Conservation (phyloP, 352 stramenopile species). For the Globisporangium nunn region DNA sequence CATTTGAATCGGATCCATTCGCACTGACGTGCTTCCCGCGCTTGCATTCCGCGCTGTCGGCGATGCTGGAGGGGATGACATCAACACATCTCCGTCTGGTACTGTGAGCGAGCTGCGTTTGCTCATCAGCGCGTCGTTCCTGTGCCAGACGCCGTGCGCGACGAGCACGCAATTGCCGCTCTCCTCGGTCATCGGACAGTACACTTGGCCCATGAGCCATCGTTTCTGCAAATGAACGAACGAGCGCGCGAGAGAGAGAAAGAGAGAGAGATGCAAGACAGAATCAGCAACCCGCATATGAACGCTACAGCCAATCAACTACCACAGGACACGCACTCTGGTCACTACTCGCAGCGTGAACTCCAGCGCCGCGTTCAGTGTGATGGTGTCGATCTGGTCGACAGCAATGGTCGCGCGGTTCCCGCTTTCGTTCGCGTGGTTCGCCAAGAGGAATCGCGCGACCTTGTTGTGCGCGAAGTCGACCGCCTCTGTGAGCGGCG, state of each 20-base stretch:
- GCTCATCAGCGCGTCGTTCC: slow-evolving; percentile 23
- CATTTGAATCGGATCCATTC: slow-evolving; percentile 51
- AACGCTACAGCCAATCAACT: background rate
- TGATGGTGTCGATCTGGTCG: slow-evolving; percentile 54
- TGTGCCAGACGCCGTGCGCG: slow-evolving; percentile 67
- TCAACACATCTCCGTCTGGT: slow-evolving; percentile 1
- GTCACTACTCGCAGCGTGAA: slow-evolving; percentile 59
- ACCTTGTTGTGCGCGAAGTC: slow-evolving; percentile 77
- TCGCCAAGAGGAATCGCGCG: slow-evolving; percentile 51
- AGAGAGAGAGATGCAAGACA: background rate
- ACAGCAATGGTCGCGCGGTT: slow-evolving; percentile 43
- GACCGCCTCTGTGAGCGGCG: slow-evolving; percentile 61
- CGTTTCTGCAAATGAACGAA: slow-evolving; percentile 22
- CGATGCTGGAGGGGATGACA: slow-evolving; percentile 16
- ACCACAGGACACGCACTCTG: slow-evolving; percentile 20
- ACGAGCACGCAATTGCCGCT: slow-evolving; percentile 52
- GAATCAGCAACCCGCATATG: background rate
- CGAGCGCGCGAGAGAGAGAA: background rate
- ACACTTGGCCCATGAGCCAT: slow-evolving; percentile 72
- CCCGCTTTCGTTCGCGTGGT: slow-evolving; percentile 60
- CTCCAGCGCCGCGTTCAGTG: slow-evolving; percentile 53
- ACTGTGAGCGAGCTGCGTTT: background rate
- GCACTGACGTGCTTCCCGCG: slow-evolving; percentile 21
- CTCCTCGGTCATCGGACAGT: slow-evolving; percentile 58
- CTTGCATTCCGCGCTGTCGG: slow-evolving; percentile 14